Evolutionary conservation across 2,329 filamentous ascomycete species (phyloP), one percentile per base, ranked within the genome.

Genomic region (Fusarium annulatum): DNA sequence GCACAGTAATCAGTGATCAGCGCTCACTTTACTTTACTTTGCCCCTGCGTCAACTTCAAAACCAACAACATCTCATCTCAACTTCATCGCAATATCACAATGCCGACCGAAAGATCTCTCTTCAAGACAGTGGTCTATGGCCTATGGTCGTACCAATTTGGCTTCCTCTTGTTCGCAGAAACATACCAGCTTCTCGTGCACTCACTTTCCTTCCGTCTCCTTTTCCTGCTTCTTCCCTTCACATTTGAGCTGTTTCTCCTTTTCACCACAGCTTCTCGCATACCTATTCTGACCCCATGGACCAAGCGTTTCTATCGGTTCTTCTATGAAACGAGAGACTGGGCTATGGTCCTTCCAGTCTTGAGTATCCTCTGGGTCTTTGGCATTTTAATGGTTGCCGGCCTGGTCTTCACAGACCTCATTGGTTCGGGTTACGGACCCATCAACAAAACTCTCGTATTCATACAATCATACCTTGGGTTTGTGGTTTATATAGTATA

Each of bases 171-270:
- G 7, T n/a, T 45, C 8, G 15, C 61, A 36, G 34, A 33, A 16
- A 48, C 36, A 14, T 39, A n/a, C 15, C 34, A 55, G 26, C 26
- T 55, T 41, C 15, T 41, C 14, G 36, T 42, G 26, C 7, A 55
- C 34, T 41, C 34, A 30, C 38, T 41, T 10, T 41, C 34, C 5
- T 33, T 14, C 12, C 46, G 16, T 38, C 19, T 70, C 26, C 19
- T 65, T 12, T 26, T 68, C 10, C 48, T 63, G 23, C 41, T 75
- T 46, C 26, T 67, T 23, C 41, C 69, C 5, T 48, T 74, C 30
- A 49, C 46, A 11, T 48, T 78, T 18, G 65, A 76, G 46, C 36
- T 60, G 14, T 78, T 78, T 36, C 72, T 78, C 39, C 46, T 78
- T n/a, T 67, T 76, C 58, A 78, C 77, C 12, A 56, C 61, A n/a